A percentile compares a stretch with the other conserved stretches of the same genome.
phyloP scores from a whole-genome alignment of 2,329 filamentous ascomycete species.

The Aspergillus phoenicis region DNA sequence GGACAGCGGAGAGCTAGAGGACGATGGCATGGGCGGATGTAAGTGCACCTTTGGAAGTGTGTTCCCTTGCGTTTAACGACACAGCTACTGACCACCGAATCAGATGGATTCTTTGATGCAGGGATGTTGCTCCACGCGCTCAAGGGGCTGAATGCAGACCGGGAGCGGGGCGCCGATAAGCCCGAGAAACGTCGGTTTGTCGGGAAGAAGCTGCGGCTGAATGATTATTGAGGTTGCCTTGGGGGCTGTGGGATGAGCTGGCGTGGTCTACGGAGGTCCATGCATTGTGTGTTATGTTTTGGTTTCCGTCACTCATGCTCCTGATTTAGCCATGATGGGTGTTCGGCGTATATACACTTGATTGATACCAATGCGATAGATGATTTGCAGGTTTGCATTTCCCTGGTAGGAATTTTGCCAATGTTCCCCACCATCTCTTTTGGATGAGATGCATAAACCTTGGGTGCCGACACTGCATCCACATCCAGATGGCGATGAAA shows the following conservation, averaged over 20 bases:
- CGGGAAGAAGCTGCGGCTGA: conserved; percentile 52
- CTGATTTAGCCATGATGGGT: not conserved
- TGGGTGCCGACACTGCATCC: not conserved
- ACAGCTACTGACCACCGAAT: conserved; percentile 18
- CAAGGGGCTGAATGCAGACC: conserved; percentile 57
- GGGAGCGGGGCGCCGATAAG: conserved; percentile 40
- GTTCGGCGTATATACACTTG: not conserved
- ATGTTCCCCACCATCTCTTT: not conserved
- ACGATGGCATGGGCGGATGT: conserved; percentile 93
- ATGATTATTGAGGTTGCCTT: conserved; percentile 42
- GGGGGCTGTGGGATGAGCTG: not conserved
- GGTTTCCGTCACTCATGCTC: not conserved
- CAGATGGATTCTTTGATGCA: conserved; percentile 96
- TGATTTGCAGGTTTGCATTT: not conserved
- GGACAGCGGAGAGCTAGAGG: conserved; percentile 72
- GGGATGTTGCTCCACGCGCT: conserved; percentile 90
- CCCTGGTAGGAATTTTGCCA: not conserved
- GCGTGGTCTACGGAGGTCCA: not conserved
- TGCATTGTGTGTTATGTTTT: not conserved
- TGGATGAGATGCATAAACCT: conserved; percentile 1
- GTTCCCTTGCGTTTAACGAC: not conserved
- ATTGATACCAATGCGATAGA: not conserved
- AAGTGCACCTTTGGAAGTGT: conserved; percentile 51
- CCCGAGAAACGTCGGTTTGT: conserved; percentile 44
- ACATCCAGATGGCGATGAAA: not conserved